Base-by-base conservation (phyloP, 352 stramenopile genomes). In the Phytophthora sp. region DNA sequence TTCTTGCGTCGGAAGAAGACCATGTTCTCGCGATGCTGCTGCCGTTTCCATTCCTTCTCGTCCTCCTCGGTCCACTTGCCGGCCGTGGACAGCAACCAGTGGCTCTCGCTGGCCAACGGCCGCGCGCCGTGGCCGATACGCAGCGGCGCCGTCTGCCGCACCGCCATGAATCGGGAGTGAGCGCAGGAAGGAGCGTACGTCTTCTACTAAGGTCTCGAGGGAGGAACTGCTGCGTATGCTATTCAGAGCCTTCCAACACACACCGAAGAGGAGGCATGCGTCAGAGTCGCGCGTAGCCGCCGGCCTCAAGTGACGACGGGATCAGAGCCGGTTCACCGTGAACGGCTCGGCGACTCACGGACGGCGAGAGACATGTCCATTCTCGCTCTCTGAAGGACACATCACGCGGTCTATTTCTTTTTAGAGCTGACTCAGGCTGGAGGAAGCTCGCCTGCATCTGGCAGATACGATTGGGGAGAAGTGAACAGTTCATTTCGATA, bases 1-100 rank as follows among this genome's bases (percentile, higher is more conserved):
- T 82, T 82, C 71, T 82, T 82, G 36, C 63, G 71, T 18, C 74
- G 67, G 71, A 82, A 82, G 54, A 76, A 78, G 21, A 82, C 74
- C 74, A 82, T 82, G 60, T 82, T 82, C 54, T 82, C 74, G 18
- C 74, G 74, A 54, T 82, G 74, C 29, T 82, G 74, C 54, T 82
- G 66, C 18, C 74, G 74, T 51, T 82, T 82, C 74, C 74, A 82
- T 55, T 77, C 62, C 64, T 78, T 82, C 57, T 82, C 71, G 57
- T 82, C 74, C 45, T 82, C 74, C 35, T 77, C 71, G 21, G 74
- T 82, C 74, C 74, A 82, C 54, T 71, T 73, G 33, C 74, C 74
- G 0, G 67, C 74, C 29, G 74, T 69, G 31, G 74, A 82, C 46
- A 82, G 61, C 58, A 82, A 57, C 74, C 74, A 82, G 39, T 82